Conservation (phyloP, 345 rosid species). For the Pelargonium nanum region DNA sequence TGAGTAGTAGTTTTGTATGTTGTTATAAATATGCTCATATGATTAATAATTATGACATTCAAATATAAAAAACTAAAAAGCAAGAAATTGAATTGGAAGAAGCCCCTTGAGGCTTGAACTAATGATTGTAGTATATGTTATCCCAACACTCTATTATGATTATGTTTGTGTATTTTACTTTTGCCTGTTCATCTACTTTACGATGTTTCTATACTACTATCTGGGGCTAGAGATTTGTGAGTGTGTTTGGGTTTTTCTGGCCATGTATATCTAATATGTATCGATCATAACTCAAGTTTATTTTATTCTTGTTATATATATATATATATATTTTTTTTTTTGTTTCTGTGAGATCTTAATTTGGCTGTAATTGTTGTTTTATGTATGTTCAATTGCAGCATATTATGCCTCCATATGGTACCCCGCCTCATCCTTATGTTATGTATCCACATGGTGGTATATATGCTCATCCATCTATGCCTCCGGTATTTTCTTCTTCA, state of each 20-base stretch:
- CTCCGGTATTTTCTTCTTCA: conserved; percentile 53
- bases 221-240: neutral
- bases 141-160: no score
- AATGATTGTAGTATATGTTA: neutral
- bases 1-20: neutral
- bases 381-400: conserved; percentile 40
- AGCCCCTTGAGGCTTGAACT: neutral
- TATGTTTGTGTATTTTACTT: neutral
- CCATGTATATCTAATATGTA: no score
- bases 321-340: conserved; percentile 1
- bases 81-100: neutral
- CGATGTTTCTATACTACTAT: neutral
- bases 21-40: neutral
- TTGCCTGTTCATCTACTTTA: neutral
- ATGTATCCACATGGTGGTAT: conserved; percentile 99
- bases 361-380: conserved; percentile 7
- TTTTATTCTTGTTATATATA: no score
- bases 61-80: no score
- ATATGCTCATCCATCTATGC: conserved; percentile 88
- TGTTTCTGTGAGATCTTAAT: conserved; percentile 6
- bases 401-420: conserved; percentile 96
- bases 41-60: neutral
- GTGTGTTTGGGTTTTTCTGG: no score
- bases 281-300: no score
- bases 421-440: conserved; percentile 95